Evolutionary conservation across 1,284 basidiomycete genomes (phyloP), one percentile per base, ranked within the genome.

Genomic region (Afroboletus lepidellus): DNA sequence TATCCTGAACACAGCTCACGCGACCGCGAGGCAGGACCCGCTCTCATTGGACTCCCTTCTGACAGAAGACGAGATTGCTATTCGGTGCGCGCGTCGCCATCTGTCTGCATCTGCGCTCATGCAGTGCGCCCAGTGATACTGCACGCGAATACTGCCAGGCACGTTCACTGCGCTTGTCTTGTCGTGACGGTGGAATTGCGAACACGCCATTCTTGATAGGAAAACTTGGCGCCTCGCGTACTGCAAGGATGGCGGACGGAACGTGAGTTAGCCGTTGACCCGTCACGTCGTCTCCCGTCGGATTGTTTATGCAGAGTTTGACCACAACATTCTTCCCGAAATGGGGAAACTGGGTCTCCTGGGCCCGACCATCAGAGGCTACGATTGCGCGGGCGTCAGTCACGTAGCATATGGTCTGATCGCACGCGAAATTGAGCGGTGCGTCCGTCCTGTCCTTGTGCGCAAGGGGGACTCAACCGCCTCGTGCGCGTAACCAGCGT

Each of bases 341-440:
- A 95, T 98, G 90, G 95, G 95, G n/a, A 80, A 86, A 56, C 77
- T 98, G 3, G 96, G 96, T 4, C 74, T 98, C 16, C 77, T 98
- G 2, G 95, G 95, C 0, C 84, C 94, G 2, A 98, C 94, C 0
- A 98, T 98, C 60, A 69, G 90, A 56, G 95, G 93, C 2, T 97
- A 98, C 64, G 94, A 92, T 27, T 99, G 95, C 67, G 95, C 95
- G 0, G 95, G 96, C n/a, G 89, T 86, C 23, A 90, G 87, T 64
- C 87, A 85, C 60, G 92, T 96, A 20, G 90, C 94, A 0, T 98
- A 98, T 63, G 96, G 96, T 8, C 77, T 98, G 30, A 91, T 98
- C 61, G 91, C 94, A 2, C 80, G 96, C 42, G 95, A 98, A 69
- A 87, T 99, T 5, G 95, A 98, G 73, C 77, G 92, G 90, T 87